Percentiles rank a stretch among this genome's conserved stretches.
These are phyloP conservation scores for Lanmaoa pseudosensibilis DNA, from an alignment of 768 basidiomycete species.

Conservation along the genomic window DNA sequence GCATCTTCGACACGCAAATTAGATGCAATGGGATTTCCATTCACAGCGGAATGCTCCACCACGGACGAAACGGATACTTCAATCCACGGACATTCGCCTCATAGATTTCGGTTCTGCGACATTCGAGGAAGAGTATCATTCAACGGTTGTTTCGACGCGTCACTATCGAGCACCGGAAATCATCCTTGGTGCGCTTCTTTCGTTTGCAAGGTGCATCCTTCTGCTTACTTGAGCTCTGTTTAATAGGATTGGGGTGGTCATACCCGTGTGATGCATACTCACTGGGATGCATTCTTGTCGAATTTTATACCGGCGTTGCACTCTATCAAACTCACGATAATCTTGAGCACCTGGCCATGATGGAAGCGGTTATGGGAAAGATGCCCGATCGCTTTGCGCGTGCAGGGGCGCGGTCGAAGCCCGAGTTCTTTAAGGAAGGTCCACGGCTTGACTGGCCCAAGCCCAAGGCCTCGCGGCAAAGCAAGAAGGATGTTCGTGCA, in stretches of 20 bases:
- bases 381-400: constrained; percentile 88
- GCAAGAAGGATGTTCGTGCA: constrained; percentile 89
- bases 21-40: constrained; percentile 13
- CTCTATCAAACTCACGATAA: constrained; percentile 99
- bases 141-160: constrained; percentile 94
- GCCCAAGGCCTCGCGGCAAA: constrained; percentile 82
- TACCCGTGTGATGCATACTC: constrained; percentile 99
- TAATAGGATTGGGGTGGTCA: constrained; percentile 93
- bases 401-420: constrained; percentile 73
- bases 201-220: constrained; percentile 15
- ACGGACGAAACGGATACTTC: constrained; percentile 74
- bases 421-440: constrained; percentile 91
- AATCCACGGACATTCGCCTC: constrained; percentile 87
- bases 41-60: constrained; percentile 62
- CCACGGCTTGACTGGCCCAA: constrained; percentile 90
- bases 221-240: constrained; percentile 9
- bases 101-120: constrained; percentile 99
- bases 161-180: constrained; percentile 99
- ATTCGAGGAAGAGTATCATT: constrained; percentile 97
- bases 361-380: constrained; percentile 99
- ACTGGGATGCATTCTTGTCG: constrained; percentile 96
- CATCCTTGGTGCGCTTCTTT: constrained; percentile 75
- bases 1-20: background rate
- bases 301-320: constrained; percentile 96
- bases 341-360: constrained; percentile 98